phyloP scores from a whole-genome alignment of 805 yeast species.

The Cyberlindnera xishuangbannaensis region DNA sequence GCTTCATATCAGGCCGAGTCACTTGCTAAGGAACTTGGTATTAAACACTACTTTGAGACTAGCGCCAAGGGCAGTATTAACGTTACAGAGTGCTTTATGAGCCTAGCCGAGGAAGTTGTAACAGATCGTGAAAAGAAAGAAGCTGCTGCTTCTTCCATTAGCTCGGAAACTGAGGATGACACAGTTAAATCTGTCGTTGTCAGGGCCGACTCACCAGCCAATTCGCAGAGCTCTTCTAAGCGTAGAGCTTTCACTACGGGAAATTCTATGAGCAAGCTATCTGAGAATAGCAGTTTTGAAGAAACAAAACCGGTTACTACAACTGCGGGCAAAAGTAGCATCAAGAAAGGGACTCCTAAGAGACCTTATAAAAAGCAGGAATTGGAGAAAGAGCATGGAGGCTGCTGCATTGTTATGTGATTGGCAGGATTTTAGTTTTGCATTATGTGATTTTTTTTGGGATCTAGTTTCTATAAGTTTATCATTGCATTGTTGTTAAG shows the following conservation, averaged over 20 bases:
- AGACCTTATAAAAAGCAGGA: no score
- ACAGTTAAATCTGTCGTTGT: not conserved
- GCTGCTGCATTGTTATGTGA: no score
- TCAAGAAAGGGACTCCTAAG: no score
- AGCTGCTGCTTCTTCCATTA: not conserved
- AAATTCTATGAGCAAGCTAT: no score
- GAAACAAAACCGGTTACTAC: no score
- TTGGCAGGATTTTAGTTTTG: no score
- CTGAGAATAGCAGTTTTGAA: no score
- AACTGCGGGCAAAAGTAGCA: no score
- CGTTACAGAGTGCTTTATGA: constrained; percentile 16
- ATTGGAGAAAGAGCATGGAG: no score
- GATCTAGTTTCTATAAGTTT: no score
- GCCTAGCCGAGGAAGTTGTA: constrained; percentile 5
- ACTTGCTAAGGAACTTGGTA: constrained; percentile 12
- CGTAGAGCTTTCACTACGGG: constrained; percentile 13
- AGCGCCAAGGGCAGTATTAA: constrained; percentile 17
- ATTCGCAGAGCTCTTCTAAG: not conserved
- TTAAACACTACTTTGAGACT: constrained; percentile 13
- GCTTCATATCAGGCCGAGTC: constrained; percentile 12
- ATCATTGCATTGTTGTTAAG: no score
- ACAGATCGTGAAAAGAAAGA: not conserved
- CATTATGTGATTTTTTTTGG: no score
- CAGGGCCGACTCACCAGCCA: constrained; percentile 2
- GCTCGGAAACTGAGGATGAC: constrained; percentile 1